Evolutionary conservation across 176 grass and related monocot species (phyloP).

Genomic region (Triticum dicoccoides): DNA sequence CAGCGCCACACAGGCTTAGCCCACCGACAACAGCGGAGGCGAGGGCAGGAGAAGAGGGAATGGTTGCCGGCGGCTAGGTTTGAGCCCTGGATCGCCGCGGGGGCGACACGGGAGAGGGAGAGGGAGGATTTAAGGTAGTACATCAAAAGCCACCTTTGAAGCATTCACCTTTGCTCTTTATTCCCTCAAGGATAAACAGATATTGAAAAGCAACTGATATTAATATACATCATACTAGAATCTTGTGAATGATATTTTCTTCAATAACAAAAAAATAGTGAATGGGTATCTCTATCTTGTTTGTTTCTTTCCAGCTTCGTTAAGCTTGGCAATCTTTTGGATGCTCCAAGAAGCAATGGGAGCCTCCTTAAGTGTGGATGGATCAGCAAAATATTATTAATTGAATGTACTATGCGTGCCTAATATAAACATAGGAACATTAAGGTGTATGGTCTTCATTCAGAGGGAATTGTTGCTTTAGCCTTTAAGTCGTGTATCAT

Average conservation of each 20-base stretch:
- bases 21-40: too few species aligned
- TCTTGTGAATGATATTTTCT: not conserved
- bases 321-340: conserved; percentile 4
- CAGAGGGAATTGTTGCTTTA: conserved; percentile 44
- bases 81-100: too few species aligned
- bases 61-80: too few species aligned
- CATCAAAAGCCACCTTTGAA: conserved; percentile 6
- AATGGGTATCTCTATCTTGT: conserved; percentile 35
- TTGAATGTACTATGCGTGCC: not conserved
- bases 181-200: not conserved
- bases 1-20: too few species aligned
- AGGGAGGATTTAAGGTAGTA: too few species aligned
- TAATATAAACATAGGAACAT: conserved; percentile 19
- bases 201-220: conserved; percentile 5
- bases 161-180: conserved; percentile 29
- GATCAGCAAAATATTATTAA: not conserved
- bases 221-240: not conserved
- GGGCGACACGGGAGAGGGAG: too few species aligned
- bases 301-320: conserved; percentile 27
- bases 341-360: conserved; percentile 34
- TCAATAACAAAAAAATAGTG: not conserved
- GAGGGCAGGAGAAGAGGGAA: too few species aligned
- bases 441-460: conserved; percentile 29
- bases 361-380: conserved; percentile 36
- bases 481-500: conserved; percentile 12